Conservation (phyloP, 768 basidiomycete species). For the Myochromella boudieri region DNA sequence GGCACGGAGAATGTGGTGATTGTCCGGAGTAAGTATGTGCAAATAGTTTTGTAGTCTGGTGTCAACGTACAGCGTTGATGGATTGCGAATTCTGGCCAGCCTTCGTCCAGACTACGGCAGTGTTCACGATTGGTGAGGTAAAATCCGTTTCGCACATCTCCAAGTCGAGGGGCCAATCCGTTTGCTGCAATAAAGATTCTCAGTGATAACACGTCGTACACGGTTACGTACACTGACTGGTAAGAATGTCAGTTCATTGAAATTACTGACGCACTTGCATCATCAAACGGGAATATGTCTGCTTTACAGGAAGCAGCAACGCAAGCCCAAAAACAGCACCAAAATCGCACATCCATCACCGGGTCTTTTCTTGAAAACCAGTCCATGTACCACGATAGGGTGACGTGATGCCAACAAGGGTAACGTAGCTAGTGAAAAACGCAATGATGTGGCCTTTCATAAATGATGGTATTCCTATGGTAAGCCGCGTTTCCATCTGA, state of each 20-base stretch:
- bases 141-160: slow-evolving; percentile 16
- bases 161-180: background rate
- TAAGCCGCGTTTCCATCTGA: slow-evolving; percentile 11
- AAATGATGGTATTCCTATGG: slow-evolving; percentile 70
- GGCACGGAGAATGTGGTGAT: slow-evolving; percentile 66
- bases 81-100: slow-evolving; percentile 74
- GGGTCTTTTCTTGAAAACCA: slow-evolving; percentile 73
- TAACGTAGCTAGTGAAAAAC: slow-evolving; percentile 47
- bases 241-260: slow-evolving; percentile 13
- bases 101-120: slow-evolving; percentile 61
- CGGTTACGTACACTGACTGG: slow-evolving; percentile 42
- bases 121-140: slow-evolving; percentile 76
- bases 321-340: slow-evolving; percentile 43
- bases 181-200: slow-evolving; percentile 19
- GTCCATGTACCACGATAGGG: slow-evolving; percentile 41
- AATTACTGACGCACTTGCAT: slow-evolving; percentile 46
- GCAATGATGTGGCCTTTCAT: slow-evolving; percentile 65
- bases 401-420: background rate
- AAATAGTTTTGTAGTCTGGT: slow-evolving; percentile 47
- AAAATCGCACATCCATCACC: slow-evolving; percentile 34
- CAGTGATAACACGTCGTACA: slow-evolving; percentile 25
- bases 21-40: slow-evolving; percentile 41
- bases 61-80: slow-evolving; percentile 58
- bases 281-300: slow-evolving; percentile 52
- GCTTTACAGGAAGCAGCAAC: slow-evolving; percentile 21